Evolutionary conservation across 371 early-diverging fungal species (phyloP).

Genomic region (Rhizopus arrhizus): DNA sequence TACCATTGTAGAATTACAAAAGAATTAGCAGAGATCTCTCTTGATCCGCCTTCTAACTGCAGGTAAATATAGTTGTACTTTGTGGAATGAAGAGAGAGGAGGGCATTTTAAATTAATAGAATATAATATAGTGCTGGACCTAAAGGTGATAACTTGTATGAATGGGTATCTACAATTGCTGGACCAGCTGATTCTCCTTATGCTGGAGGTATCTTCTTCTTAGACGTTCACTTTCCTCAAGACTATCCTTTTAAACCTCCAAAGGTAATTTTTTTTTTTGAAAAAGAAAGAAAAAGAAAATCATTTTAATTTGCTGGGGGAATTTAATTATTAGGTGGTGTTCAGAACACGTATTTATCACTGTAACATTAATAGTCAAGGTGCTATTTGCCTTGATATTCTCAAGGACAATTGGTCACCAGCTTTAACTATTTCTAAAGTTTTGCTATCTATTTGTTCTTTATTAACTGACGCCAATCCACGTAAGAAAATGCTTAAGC

Average conservation of each 20-base stretch:
- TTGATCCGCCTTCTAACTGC: constrained; percentile 95
- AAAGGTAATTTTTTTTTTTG: constrained; percentile 58
- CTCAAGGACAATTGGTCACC: constrained; percentile 99
- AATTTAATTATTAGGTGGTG: constrained; percentile 61
- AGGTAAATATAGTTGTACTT: constrained; percentile 49
- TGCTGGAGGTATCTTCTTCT: constrained; percentile 92
- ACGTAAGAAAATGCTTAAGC: constrained; percentile 30
- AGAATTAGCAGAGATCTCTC: constrained; percentile 92
- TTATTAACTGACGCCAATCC: constrained; percentile 99
- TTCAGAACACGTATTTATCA: constrained; percentile 98
- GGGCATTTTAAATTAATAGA: not conserved
- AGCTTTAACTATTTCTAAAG: constrained; percentile 97
- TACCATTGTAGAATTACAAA: constrained; percentile 78
- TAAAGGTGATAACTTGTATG: constrained; percentile 93
- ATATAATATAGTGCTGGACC: constrained; percentile 81
- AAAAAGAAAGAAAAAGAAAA: constrained; percentile 12
- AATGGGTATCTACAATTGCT: constrained; percentile 94
- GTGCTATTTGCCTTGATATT: constrained; percentile 98
- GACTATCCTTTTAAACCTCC: constrained; percentile 99
- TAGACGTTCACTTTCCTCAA: constrained; percentile 96
- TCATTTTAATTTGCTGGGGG: constrained; percentile 3
- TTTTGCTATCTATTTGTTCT: constrained; percentile 96
- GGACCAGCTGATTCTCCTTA: constrained; percentile 87
- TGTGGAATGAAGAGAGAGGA: constrained; percentile 8
- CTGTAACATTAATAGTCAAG: constrained; percentile 99